Conservation (phyloP, 2,329 filamentous ascomycete species). For the Colletotrichum orbiculare region DNA sequence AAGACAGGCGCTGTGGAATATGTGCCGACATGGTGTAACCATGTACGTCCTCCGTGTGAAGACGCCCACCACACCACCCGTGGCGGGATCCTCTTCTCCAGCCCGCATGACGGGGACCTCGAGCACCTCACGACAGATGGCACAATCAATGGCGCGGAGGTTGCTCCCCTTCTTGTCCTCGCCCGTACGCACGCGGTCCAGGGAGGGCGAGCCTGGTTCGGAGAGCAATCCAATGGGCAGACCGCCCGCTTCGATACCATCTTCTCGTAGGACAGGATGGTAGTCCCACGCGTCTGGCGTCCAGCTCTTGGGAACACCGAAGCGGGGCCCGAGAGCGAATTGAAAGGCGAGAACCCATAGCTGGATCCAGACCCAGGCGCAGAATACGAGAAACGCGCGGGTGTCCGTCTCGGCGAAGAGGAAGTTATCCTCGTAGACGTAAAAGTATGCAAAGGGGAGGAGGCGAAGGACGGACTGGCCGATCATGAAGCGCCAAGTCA, state of each 20-base stretch:
- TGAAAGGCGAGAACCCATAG: conserved; percentile 82
- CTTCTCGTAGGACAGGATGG: conserved; percentile 87
- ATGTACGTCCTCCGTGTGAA: conserved; percentile 89
- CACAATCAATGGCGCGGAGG: conserved; percentile 80
- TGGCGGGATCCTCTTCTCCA: conserved; percentile 60
- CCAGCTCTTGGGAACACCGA: conserved; percentile 79
- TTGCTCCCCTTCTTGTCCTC: conserved; percentile 46
- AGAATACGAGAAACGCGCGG: conserved; percentile 71
- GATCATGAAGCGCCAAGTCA: conserved; percentile 91
- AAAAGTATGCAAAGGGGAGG: conserved; percentile 87
- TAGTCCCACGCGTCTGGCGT: conserved; percentile 90
- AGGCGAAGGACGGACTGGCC: conserved; percentile 85
- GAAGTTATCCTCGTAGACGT: conserved; percentile 80
- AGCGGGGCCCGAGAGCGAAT: conserved; percentile 87
- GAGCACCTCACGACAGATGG: conserved; percentile 92
- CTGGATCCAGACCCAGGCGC: conserved; percentile 89
- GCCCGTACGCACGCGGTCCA: conserved; percentile 46
- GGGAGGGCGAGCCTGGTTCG: conserved; percentile 39
- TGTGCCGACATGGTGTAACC: conserved; percentile 96
- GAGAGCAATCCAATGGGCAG: conserved; percentile 80
- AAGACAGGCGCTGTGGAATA: conserved; percentile 91
- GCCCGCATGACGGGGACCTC: conserved; percentile 84
- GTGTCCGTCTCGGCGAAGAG: conserved; percentile 79
- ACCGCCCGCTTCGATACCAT: conserved; percentile 81
- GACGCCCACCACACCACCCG: conserved; percentile 71